These are phyloP conservation scores for Psilocybe cyanescens DNA, from an alignment of 768 basidiomycete genomes.

Conservation along the genomic window DNA sequence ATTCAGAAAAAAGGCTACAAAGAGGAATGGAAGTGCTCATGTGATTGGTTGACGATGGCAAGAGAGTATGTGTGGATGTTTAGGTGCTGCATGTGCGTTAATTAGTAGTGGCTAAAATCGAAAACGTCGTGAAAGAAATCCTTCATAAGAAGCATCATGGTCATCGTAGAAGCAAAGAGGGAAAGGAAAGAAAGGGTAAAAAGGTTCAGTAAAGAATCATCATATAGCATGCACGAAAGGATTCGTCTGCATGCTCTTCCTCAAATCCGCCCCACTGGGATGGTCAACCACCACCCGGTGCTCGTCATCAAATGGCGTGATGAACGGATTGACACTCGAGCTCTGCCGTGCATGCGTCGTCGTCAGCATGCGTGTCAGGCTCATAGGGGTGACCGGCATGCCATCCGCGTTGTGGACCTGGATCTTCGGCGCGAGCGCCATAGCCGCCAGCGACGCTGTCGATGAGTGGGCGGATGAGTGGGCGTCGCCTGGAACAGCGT, in stretches of 20 bases:
- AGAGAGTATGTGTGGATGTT: background rate
- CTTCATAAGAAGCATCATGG: background rate
- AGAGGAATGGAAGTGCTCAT: background rate
- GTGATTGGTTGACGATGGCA: background rate
- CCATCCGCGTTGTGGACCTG: constrained; percentile 17
- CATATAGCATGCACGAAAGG: constrained; percentile 44
- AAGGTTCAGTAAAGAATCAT: background rate
- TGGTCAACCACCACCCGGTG: constrained; percentile 35
- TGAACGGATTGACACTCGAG: constrained; percentile 57
- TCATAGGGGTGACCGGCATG: constrained; percentile 38
- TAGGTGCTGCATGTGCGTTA: background rate
- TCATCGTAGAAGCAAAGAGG: background rate
- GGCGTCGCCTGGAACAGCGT: constrained; percentile 22
- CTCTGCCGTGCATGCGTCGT: constrained; percentile 46
- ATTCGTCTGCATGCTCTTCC: constrained; percentile 56
- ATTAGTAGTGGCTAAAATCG: background rate
- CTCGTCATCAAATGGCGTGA: constrained; percentile 83
- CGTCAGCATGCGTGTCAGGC: constrained; percentile 42
- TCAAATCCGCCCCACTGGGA: constrained; percentile 27
- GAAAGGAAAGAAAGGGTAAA: background rate
- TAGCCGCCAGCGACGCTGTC: constrained; percentile 15
- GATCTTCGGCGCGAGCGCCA: constrained; percentile 6
- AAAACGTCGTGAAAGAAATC: background rate
- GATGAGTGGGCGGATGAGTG: constrained; percentile 15
- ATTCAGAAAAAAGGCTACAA: background rate